Conservation (phyloP, 2,329 filamentous ascomycete species). For the Aureobasidium sp. region DNA sequence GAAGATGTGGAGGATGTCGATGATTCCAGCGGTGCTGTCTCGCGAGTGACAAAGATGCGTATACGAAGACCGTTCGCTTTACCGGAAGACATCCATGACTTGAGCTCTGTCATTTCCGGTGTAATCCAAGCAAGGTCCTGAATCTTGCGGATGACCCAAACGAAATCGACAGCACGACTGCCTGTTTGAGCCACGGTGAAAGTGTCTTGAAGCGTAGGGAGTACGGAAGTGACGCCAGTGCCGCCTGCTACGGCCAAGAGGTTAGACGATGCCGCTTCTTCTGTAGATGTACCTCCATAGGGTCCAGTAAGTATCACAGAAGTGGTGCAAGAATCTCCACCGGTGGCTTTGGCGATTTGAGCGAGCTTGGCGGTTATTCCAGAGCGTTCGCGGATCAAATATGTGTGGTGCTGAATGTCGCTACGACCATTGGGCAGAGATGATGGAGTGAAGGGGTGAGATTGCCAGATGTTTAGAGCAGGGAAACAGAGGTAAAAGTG, state of each 20-base stretch:
- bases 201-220: slow-evolving; percentile 57
- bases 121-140: slow-evolving; percentile 12
- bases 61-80: slow-evolving; percentile 4
- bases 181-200: not conserved
- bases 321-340: slow-evolving; percentile 44
- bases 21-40: not conserved
- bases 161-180: slow-evolving; percentile 9
- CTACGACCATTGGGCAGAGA: slow-evolving; percentile 36
- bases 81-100: not conserved
- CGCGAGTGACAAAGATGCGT: slow-evolving; percentile 13
- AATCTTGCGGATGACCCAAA: slow-evolving; percentile 12
- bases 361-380: slow-evolving; percentile 53
- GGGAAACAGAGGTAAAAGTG: slow-evolving; percentile 65
- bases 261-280: not conserved
- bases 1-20: not conserved
- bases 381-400: slow-evolving; percentile 27
- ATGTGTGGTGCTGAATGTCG: slow-evolving; percentile 25
- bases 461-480: slow-evolving; percentile 60
- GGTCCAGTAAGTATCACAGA: slow-evolving; percentile 54
- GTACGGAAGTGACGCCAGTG: slow-evolving; percentile 64
- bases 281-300: slow-evolving; percentile 39
- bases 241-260: slow-evolving; percentile 12
- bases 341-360: slow-evolving; percentile 30
- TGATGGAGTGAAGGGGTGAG: slow-evolving; percentile 60
- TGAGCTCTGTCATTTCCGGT: slow-evolving; percentile 5